Evolutionary conservation across 768 basidiomycete species (phyloP).

Genomic region (Psilocybe sp.): DNA sequence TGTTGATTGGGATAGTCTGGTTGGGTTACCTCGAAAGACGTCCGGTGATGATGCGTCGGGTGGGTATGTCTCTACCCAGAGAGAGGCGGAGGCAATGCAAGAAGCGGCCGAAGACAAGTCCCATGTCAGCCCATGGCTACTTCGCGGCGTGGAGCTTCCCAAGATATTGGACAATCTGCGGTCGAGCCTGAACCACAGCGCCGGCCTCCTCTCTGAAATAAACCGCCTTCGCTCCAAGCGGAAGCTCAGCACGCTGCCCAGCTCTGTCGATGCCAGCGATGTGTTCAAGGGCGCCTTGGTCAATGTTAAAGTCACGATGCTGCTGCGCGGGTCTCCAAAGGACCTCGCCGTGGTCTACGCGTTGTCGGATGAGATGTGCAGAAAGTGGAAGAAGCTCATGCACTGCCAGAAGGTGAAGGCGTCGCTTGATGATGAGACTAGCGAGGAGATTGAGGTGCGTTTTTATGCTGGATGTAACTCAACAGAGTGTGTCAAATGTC

Average conservation of each 20-base stretch:
- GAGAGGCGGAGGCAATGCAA: slow-evolving; percentile 34
- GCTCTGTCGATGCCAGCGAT: slow-evolving; percentile 31
- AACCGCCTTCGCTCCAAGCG: slow-evolving; percentile 61
- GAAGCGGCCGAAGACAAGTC: slow-evolving; percentile 7
- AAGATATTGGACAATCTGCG: slow-evolving; percentile 41
- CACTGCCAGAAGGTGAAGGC: slow-evolving; percentile 11
- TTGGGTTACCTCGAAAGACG: slow-evolving; percentile 40
- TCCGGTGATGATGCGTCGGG: slow-evolving; percentile 16
- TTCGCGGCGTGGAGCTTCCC: slow-evolving; percentile 54
- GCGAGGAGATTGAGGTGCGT: slow-evolving; percentile 26
- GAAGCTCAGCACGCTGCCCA: slow-evolving; percentile 36
- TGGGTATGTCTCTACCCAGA: slow-evolving; percentile 54
- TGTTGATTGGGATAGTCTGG: slow-evolving; percentile 71
- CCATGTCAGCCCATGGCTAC: slow-evolving; percentile 57
- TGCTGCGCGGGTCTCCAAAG: slow-evolving; percentile 66
- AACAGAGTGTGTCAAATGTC: not conserved
- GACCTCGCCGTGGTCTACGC: slow-evolving; percentile 75
- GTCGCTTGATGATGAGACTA: slow-evolving; percentile 21
- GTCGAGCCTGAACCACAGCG: slow-evolving; percentile 36
- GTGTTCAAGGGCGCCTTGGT: slow-evolving; percentile 65
- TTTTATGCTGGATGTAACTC: not conserved
- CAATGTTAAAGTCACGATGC: slow-evolving; percentile 59
- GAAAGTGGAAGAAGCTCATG: slow-evolving; percentile 40
- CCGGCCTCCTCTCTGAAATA: slow-evolving; percentile 49
- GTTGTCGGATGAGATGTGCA: slow-evolving; percentile 52